A percentile compares a stretch with the other conserved stretches of the same genome.
phyloP scores from a whole-genome alignment of 2,329 filamentous ascomycete genomes.

The Ceratocystis albifundus region DNA sequence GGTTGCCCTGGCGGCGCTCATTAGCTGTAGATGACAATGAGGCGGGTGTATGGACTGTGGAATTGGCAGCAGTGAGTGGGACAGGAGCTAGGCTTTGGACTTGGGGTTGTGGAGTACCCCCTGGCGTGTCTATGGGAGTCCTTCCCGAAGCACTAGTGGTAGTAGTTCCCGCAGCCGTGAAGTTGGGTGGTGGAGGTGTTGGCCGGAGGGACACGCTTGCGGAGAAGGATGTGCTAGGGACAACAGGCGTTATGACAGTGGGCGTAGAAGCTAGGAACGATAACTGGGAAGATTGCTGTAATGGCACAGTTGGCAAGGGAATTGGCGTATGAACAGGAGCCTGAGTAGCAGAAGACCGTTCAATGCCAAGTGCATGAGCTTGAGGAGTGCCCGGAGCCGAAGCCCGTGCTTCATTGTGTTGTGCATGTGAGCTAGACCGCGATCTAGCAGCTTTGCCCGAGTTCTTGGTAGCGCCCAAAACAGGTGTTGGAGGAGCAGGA shows the following conservation, averaged over 20 bases:
- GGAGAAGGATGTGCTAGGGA: not conserved
- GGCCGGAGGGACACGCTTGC: conserved; percentile 9
- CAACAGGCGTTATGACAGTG: not conserved
- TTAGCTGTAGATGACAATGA: conserved; percentile 37
- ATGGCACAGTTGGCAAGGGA: conserved; percentile 15
- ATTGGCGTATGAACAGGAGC: conserved; percentile 17
- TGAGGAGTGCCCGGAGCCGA: conserved; percentile 32
- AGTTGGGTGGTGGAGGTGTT: conserved; percentile 17
- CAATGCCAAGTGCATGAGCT: conserved; percentile 28
- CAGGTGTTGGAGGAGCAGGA: conserved; percentile 33
- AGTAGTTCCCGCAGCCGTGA: not conserved
- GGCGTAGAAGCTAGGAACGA: conserved; percentile 25
- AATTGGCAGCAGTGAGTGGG: conserved; percentile 29
- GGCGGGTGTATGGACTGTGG: conserved; percentile 29
- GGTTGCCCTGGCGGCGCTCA: conserved; percentile 44
- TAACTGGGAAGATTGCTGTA: conserved; percentile 31
- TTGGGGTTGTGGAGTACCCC: conserved; percentile 7
- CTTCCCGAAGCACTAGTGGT: not conserved
- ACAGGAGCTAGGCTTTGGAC: conserved; percentile 23
- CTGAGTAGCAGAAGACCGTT: conserved; percentile 5
- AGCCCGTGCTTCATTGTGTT: conserved; percentile 35
- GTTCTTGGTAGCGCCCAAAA: conserved; percentile 35
- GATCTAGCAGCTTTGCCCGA: conserved; percentile 38
- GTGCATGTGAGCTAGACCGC: conserved; percentile 43
- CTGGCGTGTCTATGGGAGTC: not conserved